Base-by-base conservation (phyloP, 768 basidiomycete genomes). In the Xerocomus brunneocitrinus region DNA sequence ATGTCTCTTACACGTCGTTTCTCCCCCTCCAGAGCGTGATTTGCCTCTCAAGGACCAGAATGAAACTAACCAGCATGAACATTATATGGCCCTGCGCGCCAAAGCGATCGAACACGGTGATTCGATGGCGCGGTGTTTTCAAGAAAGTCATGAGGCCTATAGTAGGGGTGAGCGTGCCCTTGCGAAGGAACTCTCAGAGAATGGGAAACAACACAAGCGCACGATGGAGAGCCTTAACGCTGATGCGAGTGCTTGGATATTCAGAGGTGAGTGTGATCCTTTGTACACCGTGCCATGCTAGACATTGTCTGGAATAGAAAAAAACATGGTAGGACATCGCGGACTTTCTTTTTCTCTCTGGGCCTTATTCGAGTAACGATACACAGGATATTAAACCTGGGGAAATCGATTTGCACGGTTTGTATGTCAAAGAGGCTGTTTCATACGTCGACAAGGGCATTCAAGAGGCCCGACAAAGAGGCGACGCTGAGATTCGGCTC, bases 341-440 rank as follows among this genome's bases (percentile, higher is more conserved):
- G 36, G 31, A 25, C 4, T 7, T 5, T 4, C n/a, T 19, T 0
- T 19, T 43, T 47, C 8, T 25, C 12, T 41, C 8, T 19, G 25
- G 36, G 2, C 10, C 44, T 36, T 10, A 39, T 38, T 47, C 10
- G 47, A 38, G 22, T 19, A 27, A 27, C 16, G 22, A 7, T 14
- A n/a, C 1, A 57, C 62, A 85, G 81, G 83, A 88, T 55, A 84
- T 85, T 48, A 69, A 79, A 53, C 78, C 78, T 0, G 89, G 86
- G 2, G 89, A 93, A 67, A 73, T 97, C 42, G 91, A 98, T 69
- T 72, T 98, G 24, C 95, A 98, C 64, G 95, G 92, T 2, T 73
- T 98, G 4, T 95, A 91, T 68, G 94, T 95, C 56, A 92, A 91
- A 64, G 95, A 98, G 71, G 91, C 94, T 22, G 82, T 95, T 45